phyloP scores from a whole-genome alignment of 345 rosid genomes.

The Clausena lansium region DNA sequence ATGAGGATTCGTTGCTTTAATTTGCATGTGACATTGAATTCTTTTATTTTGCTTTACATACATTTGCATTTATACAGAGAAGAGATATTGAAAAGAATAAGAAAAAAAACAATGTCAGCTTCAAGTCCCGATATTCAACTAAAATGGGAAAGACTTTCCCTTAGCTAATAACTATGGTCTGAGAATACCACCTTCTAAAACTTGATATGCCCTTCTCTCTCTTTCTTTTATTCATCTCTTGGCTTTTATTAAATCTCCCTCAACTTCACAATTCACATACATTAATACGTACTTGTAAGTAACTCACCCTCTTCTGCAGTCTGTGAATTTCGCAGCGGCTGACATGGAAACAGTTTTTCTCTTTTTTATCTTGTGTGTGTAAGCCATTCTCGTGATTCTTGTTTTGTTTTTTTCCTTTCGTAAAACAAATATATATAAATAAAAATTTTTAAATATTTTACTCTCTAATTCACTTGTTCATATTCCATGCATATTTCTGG shows the following conservation, averaged over 20 bases:
- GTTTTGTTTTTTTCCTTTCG: constrained; percentile 27
- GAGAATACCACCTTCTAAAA: constrained; percentile 28
- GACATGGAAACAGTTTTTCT: constrained; percentile 46
- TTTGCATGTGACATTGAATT: constrained; percentile 27
- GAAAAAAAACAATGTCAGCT: constrained; percentile 28
- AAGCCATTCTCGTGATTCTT: constrained; percentile 55
- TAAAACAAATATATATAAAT: neutral
- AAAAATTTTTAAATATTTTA: neutral
- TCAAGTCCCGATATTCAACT: constrained; percentile 36
- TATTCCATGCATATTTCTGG: constrained; percentile 29
- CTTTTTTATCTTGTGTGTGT: constrained; percentile 13
- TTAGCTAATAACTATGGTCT: neutral
- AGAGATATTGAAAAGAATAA: constrained; percentile 11
- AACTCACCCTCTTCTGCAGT: constrained; percentile 18
- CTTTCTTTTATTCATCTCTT: neutral
- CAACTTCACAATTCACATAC: constrained; percentile 11
- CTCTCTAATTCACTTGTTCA: constrained; percentile 13
- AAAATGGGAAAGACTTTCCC: constrained; percentile 25
- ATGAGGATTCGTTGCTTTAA: neutral
- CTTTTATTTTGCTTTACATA: neutral
- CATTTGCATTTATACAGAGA: neutral
- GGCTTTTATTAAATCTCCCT: neutral
- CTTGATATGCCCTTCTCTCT: neutral
- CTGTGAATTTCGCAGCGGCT: constrained; percentile 40
- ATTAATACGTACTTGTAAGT: too few relatives aligned